phyloP scores from a whole-genome alignment of 2,329 filamentous ascomycete genomes.

The Aureobasidium sp. region DNA sequence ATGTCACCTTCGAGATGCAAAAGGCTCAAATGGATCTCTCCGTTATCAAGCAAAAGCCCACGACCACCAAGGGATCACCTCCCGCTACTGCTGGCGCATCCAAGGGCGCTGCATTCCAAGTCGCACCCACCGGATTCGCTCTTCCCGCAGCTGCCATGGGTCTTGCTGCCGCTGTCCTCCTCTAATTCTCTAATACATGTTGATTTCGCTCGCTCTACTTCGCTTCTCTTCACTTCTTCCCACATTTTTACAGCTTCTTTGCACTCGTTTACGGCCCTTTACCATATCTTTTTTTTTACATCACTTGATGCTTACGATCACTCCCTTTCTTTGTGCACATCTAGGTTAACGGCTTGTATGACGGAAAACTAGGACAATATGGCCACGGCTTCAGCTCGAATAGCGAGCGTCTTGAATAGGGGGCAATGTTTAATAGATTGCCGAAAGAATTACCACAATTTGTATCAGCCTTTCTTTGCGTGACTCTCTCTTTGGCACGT shows the following conservation, averaged over 20 bases:
- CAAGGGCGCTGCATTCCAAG: background rate
- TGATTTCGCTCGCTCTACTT: background rate
- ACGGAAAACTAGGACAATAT: slow-evolving; percentile 3
- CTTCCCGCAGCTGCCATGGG: slow-evolving; percentile 8
- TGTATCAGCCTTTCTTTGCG: background rate
- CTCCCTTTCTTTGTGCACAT: slow-evolving; percentile 12
- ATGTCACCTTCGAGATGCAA: slow-evolving; percentile 9
- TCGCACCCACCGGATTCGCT: background rate
- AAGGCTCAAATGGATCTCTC: slow-evolving; percentile 9
- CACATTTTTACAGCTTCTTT: slow-evolving; percentile 10
- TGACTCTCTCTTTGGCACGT: background rate
- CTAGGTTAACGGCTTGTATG: slow-evolving; percentile 2
- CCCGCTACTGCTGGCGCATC: background rate
- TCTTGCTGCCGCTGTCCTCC: slow-evolving; percentile 5
- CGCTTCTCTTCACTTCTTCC: slow-evolving; percentile 4
- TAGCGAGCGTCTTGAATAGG: slow-evolving; percentile 6
- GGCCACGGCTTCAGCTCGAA: slow-evolving; percentile 9
- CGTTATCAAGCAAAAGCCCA: background rate
- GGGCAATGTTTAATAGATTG: slow-evolving; percentile 12
- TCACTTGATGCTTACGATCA: slow-evolving; percentile 6
- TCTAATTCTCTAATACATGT: slow-evolving; percentile 1
- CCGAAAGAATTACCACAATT: background rate
- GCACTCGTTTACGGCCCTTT: slow-evolving; percentile 9
- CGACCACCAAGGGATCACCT: slow-evolving; percentile 6
- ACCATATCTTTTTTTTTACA: slow-evolving; percentile 1